Conservation (phyloP, 2,329 filamentous ascomycete genomes). For the Corynespora cassiicola region DNA sequence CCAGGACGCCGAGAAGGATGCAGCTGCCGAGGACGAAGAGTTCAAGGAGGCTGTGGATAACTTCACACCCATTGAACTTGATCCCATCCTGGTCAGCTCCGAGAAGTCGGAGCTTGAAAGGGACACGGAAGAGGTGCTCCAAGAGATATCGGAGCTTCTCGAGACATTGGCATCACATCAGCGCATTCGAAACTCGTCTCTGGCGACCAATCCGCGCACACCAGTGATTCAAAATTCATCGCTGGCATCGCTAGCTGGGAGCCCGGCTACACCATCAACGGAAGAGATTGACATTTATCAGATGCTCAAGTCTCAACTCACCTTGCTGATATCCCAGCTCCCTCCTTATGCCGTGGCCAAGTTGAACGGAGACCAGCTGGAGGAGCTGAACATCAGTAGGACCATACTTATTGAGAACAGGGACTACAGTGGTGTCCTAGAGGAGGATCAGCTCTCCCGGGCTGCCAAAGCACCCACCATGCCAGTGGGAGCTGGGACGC, state of each 20-base stretch:
- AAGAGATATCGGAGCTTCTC: slow-evolving; percentile 77
- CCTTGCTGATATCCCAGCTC: slow-evolving; percentile 74
- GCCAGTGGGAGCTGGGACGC: slow-evolving; percentile 29
- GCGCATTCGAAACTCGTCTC: slow-evolving; percentile 75
- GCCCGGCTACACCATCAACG: slow-evolving; percentile 68
- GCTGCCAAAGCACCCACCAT: slow-evolving; percentile 49
- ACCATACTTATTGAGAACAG: slow-evolving; percentile 76
- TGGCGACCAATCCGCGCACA: slow-evolving; percentile 70
- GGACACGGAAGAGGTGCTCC: slow-evolving; percentile 72
- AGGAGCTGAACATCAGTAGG: slow-evolving; percentile 80
- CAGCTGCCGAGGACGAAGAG: slow-evolving; percentile 34
- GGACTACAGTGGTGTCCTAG: slow-evolving; percentile 79
- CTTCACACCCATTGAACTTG: slow-evolving; percentile 38
- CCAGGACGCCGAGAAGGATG: slow-evolving; percentile 45
- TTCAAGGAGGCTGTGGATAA: slow-evolving; percentile 48
- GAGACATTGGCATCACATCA: slow-evolving; percentile 80
- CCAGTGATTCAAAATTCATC: slow-evolving; percentile 72
- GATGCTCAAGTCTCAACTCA: slow-evolving; percentile 75
- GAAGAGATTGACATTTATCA: slow-evolving; percentile 70
- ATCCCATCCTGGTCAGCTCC: slow-evolving; percentile 23
- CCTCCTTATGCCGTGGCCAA: slow-evolving; percentile 88
- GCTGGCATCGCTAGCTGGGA: slow-evolving; percentile 61
- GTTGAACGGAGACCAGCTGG: slow-evolving; percentile 83
- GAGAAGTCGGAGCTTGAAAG: slow-evolving; percentile 59
- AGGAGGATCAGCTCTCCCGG: slow-evolving; percentile 72